phyloP scores from a whole-genome alignment of 2,329 filamentous ascomycete genomes.

The Exophiala sideris region DNA sequence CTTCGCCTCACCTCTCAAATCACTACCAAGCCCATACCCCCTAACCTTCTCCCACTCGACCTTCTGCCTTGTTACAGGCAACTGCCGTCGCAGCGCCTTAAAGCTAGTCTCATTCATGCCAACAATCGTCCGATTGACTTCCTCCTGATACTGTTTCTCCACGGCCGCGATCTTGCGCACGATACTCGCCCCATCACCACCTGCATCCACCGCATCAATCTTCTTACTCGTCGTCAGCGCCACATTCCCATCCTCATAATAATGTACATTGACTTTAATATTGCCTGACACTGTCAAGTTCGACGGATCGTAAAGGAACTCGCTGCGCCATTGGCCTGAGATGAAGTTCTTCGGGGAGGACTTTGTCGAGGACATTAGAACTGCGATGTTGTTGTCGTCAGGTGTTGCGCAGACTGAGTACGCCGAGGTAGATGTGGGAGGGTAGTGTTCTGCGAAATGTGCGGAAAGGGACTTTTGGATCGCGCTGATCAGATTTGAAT shows the following conservation, averaged over 20 bases:
- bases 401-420: slow-evolving; percentile 60
- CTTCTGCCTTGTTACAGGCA: slow-evolving; percentile 96
- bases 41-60: slow-evolving; percentile 99
- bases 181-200: slow-evolving; percentile 63
- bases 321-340: slow-evolving; percentile 94
- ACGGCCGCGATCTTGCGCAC: slow-evolving; percentile 71
- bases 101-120: slow-evolving; percentile 90
- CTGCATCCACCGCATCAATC: slow-evolving; percentile 13
- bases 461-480: slow-evolving; percentile 71
- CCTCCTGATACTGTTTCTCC: slow-evolving; percentile 94
- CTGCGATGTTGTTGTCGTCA: slow-evolving; percentile 67
- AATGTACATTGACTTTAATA: slow-evolving; percentile 94
- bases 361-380: slow-evolving; percentile 89
- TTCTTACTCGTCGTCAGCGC: slow-evolving; percentile 81
- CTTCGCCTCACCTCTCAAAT: slow-evolving; percentile 23
- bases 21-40: slow-evolving; percentile 71
- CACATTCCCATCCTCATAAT: slow-evolving; percentile 99
- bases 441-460: slow-evolving; percentile 86
- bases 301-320: slow-evolving; percentile 75
- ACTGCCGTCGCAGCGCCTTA: slow-evolving; percentile 84
- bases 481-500: slow-evolving; percentile 72
- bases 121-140: slow-evolving; percentile 86
- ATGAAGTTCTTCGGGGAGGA: slow-evolving; percentile 98
- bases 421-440: slow-evolving; percentile 73
- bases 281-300: slow-evolving; percentile 67